These are phyloP conservation scores for Talaromyces proteolyticus DNA, from an alignment of 495 filamentous ascomycete species.

Conservation along the genomic window DNA sequence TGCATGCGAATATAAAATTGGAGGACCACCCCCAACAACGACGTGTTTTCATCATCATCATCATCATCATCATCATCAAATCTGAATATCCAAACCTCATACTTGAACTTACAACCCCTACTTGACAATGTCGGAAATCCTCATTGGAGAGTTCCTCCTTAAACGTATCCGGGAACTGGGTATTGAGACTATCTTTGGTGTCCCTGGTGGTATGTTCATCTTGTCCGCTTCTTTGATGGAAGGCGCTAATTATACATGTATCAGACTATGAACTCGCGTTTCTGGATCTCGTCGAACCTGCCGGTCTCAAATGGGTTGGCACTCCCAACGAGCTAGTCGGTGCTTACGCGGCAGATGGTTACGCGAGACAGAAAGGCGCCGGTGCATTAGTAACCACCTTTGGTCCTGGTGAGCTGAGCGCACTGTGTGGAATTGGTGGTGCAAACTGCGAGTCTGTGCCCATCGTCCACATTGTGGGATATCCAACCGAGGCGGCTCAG, in stretches of 20 bases:
- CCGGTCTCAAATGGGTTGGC: slow-evolving; percentile 1
- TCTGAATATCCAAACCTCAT: not conserved
- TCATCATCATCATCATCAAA: not conserved
- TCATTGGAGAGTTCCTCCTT: not conserved
- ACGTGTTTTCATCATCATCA: not conserved
- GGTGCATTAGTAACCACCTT: slow-evolving; percentile 7
- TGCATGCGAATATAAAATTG: not conserved
- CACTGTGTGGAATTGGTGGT: slow-evolving; percentile 4
- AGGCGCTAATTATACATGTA: slow-evolving; percentile 4
- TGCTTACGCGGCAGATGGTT: slow-evolving; percentile 5
- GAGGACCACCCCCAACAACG: not conserved
- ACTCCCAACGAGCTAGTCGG: slow-evolving; percentile 5
- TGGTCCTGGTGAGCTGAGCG: slow-evolving; percentile 3
- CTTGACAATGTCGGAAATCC: not conserved
- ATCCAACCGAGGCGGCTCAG: slow-evolving; percentile 1
- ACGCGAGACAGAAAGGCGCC: slow-evolving; percentile 1
- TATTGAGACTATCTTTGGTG: not conserved
- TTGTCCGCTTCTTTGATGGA: not conserved
- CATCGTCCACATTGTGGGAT: slow-evolving; percentile 6
- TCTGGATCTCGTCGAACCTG: slow-evolving; percentile 1
- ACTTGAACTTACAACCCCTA: not conserved
- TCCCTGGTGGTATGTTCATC: not conserved
- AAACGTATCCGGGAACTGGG: not conserved
- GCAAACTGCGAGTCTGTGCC: slow-evolving; percentile 3
- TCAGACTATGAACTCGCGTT: slow-evolving; percentile 5